A percentile compares a stretch with the other conserved stretches of the same genome.
Conservation (phyloP, 169 alveolate species). For the Babesia bovis region DNA sequence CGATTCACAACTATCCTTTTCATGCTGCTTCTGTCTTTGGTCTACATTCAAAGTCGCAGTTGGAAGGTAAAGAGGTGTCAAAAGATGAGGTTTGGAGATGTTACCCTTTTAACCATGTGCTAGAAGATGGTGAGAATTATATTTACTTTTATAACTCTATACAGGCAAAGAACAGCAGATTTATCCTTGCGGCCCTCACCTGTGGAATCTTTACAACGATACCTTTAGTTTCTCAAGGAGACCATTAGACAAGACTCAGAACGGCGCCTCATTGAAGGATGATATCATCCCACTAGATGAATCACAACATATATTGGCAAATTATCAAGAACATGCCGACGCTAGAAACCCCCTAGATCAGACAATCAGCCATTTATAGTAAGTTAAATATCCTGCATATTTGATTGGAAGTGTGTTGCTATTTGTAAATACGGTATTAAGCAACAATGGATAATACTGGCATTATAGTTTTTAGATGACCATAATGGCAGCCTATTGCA, state of each 20-base stretch:
- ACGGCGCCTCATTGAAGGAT: background rate
- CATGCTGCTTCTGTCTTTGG: slow-evolving; percentile 39
- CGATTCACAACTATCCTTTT: slow-evolving; percentile 50
- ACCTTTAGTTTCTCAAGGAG: slow-evolving; percentile 32
- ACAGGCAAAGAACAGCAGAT: slow-evolving; percentile 58
- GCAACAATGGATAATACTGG: too few species aligned
- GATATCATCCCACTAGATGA: slow-evolving; percentile 25
- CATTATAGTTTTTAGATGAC: too few species aligned
- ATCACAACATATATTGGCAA: slow-evolving; percentile 2
- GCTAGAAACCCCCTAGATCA: slow-evolving; percentile 18
- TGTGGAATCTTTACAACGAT: slow-evolving; percentile 70
- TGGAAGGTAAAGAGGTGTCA: slow-evolving; percentile 22
- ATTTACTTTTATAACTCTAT: background rate
- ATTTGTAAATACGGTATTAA: too few species aligned
- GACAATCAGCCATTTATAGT: slow-evolving; percentile 11
- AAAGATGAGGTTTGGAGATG: slow-evolving; percentile 2
- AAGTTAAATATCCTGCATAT: too few species aligned
- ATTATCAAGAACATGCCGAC: slow-evolving; percentile 12
- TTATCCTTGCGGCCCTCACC: slow-evolving; percentile 76
- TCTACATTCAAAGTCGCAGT: slow-evolving; percentile 39
- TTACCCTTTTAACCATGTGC: slow-evolving; percentile 19
- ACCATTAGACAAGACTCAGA: background rate
- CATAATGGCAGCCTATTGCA: background rate
- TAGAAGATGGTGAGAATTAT: slow-evolving; percentile 13
- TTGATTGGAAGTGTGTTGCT: too few species aligned